Percentiles rank a stretch among this genome's conserved stretches.
Conservation (phyloP, 495 filamentous ascomycete genomes). For the Paragyromitra xinjiangensis region DNA sequence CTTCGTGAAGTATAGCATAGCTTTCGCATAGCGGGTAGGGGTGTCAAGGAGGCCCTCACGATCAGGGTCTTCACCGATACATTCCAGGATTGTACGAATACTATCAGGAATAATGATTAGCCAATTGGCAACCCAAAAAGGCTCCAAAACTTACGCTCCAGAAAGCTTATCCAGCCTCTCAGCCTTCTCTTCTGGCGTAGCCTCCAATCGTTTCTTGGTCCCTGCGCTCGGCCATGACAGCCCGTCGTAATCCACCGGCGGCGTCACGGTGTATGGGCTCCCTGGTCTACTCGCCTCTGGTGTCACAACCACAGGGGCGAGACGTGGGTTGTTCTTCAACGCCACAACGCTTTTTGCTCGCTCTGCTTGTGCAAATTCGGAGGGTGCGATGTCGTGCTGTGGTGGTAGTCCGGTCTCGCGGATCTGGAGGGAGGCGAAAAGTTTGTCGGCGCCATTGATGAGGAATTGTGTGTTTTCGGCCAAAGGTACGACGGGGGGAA, state of each 20-base stretch:
- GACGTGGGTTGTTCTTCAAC: slow-evolving; percentile 11
- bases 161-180: slow-evolving; percentile 78
- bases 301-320: slow-evolving; percentile 29
- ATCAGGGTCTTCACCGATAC: slow-evolving; percentile 93
- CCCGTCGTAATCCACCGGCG: slow-evolving; percentile 78
- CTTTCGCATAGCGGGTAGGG: slow-evolving; percentile 90
- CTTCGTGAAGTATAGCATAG: slow-evolving; percentile 98
- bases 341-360: slow-evolving; percentile 25
- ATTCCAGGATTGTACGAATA: slow-evolving; percentile 88
- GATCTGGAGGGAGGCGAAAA: slow-evolving; percentile 50
- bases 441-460: slow-evolving; percentile 36
- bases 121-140: background rate
- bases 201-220: slow-evolving; percentile 81
- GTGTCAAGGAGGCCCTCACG: slow-evolving; percentile 88
- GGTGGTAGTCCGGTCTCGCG: slow-evolving; percentile 20
- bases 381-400: slow-evolving; percentile 53
- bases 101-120: background rate
- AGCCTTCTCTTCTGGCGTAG: slow-evolving; percentile 75
- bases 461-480: slow-evolving; percentile 38
- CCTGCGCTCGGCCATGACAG: slow-evolving; percentile 77
- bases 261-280: slow-evolving; percentile 56
- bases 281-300: slow-evolving; percentile 47
- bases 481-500: background rate
- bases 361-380: slow-evolving; percentile 36
- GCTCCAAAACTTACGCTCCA: slow-evolving; percentile 65